Base-by-base conservation (phyloP, 805 yeast species). In the Starmerella floris region DNA sequence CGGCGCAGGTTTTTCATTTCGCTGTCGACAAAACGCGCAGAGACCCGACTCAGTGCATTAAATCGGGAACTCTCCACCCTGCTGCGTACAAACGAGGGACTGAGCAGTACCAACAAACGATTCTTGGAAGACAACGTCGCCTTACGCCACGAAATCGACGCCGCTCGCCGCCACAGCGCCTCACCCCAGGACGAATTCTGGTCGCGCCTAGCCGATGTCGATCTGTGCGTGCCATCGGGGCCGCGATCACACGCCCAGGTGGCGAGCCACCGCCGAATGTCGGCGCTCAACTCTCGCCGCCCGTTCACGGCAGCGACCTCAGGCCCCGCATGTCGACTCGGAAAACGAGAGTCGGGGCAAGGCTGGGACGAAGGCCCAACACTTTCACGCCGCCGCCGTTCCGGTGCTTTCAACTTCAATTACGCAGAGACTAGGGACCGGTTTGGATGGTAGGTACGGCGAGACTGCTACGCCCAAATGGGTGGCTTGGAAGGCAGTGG, bases 41-140 rank as follows among this genome's bases (percentile, higher is more conserved):
- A n/a, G n/a, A n/a, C n/a, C n/a, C n/a, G n/a, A n/a, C n/a, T n/a
- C n/a, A n/a, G n/a, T n/a, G n/a, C n/a, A n/a, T n/a, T n/a, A n/a
- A n/a, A n/a, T n/a, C n/a, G n/a, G n/a, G n/a, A n/a, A n/a, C n/a
- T n/a, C n/a, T n/a, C n/a, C n/a, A n/a, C n/a, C 20, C 38, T 46
- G 3, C 37, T 17, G 13, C 11, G 11, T 10, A 8, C 20, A 2
- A 23, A 30, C 16, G 33, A 33, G 3, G 50, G 37, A 1, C 20
- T 46, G 6, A 23, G 23, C 10, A 37, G 19, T 19, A 30, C 39
- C 8, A 30, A 43, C 3, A 37, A 38, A 17, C 25, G 50, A 16
- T 40, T 46, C 20, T 40, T 37, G 20, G 50, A 46, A 19, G 50
- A 46, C 38, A 46, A 40, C 37, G 26, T 39, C 8, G 35, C 37